Evolutionary conservation across 2,329 filamentous ascomycete species (phyloP).

Genomic region (Ceratocystis cacaofunesta): DNA sequence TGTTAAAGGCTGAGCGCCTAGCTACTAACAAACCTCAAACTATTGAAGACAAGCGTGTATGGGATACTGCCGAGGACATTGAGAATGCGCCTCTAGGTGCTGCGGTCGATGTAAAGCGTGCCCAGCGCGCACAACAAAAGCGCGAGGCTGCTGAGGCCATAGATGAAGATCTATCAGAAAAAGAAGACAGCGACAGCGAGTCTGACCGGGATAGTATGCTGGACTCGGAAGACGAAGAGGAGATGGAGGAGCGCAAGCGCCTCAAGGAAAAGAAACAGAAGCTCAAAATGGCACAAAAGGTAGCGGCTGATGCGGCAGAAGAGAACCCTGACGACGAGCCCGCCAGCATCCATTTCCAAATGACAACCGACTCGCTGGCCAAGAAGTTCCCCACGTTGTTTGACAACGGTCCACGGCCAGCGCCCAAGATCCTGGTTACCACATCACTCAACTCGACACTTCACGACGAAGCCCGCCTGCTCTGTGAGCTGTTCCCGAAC

Average conservation of each 20-base stretch:
- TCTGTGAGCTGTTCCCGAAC: slow-evolving; percentile 76
- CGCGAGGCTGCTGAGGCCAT: slow-evolving; percentile 35
- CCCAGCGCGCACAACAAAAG: slow-evolving; percentile 40
- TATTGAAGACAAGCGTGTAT: slow-evolving; percentile 75
- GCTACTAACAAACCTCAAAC: slow-evolving; percentile 66
- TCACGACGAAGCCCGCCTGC: slow-evolving; percentile 64
- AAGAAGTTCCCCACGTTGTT: slow-evolving; percentile 50
- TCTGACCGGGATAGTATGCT: slow-evolving; percentile 70
- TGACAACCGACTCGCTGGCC: slow-evolving; percentile 31
- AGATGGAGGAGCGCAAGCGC: slow-evolving; percentile 32
- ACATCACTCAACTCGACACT: slow-evolving; percentile 80
- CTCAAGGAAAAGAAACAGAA: slow-evolving; percentile 26
- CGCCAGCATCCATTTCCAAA: slow-evolving; percentile 16
- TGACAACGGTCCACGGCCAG: slow-evolving; percentile 40
- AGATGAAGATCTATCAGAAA: slow-evolving; percentile 37
- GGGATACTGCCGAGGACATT: slow-evolving; percentile 57
- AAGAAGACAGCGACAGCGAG: slow-evolving; percentile 30
- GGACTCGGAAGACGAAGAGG: slow-evolving; percentile 41
- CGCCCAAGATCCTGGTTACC: slow-evolving; percentile 81
- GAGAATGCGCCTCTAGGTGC: slow-evolving; percentile 38
- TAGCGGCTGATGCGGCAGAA: slow-evolving; percentile 38
- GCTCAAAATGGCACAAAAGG: slow-evolving; percentile 9
- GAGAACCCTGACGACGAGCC: slow-evolving; percentile 41
- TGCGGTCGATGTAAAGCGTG: slow-evolving; percentile 42
- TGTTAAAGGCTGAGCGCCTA: slow-evolving; percentile 56